phyloP scores from a whole-genome alignment of 2,329 filamentous ascomycete species.

The Blastomyces parvus region DNA sequence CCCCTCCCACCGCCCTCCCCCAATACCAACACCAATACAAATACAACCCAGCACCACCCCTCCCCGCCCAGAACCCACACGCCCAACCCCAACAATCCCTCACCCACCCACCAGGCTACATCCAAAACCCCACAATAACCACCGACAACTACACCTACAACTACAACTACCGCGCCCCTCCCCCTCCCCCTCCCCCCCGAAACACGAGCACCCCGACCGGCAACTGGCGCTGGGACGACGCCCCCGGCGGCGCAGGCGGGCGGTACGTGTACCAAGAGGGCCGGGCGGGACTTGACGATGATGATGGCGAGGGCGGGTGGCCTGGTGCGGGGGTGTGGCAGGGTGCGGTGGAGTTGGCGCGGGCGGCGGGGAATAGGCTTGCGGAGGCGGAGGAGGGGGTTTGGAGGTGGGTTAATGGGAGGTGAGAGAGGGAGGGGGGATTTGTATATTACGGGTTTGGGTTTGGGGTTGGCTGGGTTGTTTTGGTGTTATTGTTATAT shows the following conservation, averaged over 20 bases:
- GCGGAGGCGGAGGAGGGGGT: conserved; percentile 45
- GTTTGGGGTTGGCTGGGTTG: conserved; percentile 8
- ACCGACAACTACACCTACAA: conserved; percentile 3
- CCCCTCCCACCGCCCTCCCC: background rate
- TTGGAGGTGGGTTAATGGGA: conserved; percentile 26
- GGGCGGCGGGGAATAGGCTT: conserved; percentile 22
- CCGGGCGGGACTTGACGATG: conserved; percentile 43
- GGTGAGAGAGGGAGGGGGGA: conserved; percentile 11
- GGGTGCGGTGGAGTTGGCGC: conserved; percentile 21
- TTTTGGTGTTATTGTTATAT: background rate
- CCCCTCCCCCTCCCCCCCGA: background rate
- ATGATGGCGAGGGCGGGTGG: conserved; percentile 50
- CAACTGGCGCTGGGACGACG: conserved; percentile 14
- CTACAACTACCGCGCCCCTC: background rate
- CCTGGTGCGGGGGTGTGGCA: conserved; percentile 26
- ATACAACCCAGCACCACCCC: background rate
- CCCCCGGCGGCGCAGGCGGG: conserved; percentile 14
- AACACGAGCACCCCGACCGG: background rate
- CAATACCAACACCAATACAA: too few species aligned
- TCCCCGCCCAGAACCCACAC: too few species aligned
- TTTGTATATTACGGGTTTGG: background rate
- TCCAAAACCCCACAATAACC: conserved; percentile 19
- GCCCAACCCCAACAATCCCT: conserved; percentile 16
- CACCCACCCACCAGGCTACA: conserved; percentile 25
- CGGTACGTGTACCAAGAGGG: conserved; percentile 13